phyloP scores from a whole-genome alignment of 140 eudicot genomes.

The Stevia rebaudiana region DNA sequence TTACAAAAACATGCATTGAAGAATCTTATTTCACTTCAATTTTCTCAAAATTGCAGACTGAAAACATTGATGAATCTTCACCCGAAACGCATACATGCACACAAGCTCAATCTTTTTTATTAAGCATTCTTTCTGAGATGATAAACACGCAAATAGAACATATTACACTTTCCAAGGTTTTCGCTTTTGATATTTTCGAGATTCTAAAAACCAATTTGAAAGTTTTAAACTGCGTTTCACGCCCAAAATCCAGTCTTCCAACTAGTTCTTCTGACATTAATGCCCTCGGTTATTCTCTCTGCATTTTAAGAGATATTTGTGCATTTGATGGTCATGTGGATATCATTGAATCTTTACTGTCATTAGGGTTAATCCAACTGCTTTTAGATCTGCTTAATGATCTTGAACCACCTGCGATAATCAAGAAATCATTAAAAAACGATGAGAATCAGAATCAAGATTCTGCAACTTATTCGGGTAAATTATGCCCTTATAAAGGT shows the following conservation, averaged over 20 bases:
- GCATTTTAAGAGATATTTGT: constrained; percentile 64
- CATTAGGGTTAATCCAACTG: constrained; percentile 55
- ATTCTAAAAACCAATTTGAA: constrained; percentile 35
- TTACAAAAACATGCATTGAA: constrained; percentile 60
- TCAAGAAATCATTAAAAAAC: constrained; percentile 40
- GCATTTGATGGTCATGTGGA: constrained; percentile 43
- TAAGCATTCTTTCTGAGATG: constrained; percentile 55
- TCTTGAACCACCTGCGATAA: constrained; percentile 70
- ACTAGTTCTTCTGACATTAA: constrained; percentile 46
- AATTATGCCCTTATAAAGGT: constrained; percentile 69
- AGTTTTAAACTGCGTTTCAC: constrained; percentile 34
- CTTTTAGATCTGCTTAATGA: constrained; percentile 48
- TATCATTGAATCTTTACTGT: constrained; percentile 38
- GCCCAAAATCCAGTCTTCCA: constrained; percentile 49
- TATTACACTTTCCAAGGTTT: constrained; percentile 31
- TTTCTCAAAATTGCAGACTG: constrained; percentile 36
- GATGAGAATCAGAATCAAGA: constrained; percentile 27
- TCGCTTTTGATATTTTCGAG: constrained; percentile 38
- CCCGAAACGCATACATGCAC: constrained; percentile 29
- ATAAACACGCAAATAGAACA: constrained; percentile 55
- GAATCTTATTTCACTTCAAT: constrained; percentile 39
- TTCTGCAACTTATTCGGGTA: constrained; percentile 22
- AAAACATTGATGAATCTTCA: not conserved
- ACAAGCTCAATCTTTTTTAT: constrained; percentile 48
- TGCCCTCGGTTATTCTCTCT: constrained; percentile 66